These are phyloP conservation scores for Isabelozyma gotoi DNA, from an alignment of 805 yeast genomes.

Conservation along the genomic window DNA sequence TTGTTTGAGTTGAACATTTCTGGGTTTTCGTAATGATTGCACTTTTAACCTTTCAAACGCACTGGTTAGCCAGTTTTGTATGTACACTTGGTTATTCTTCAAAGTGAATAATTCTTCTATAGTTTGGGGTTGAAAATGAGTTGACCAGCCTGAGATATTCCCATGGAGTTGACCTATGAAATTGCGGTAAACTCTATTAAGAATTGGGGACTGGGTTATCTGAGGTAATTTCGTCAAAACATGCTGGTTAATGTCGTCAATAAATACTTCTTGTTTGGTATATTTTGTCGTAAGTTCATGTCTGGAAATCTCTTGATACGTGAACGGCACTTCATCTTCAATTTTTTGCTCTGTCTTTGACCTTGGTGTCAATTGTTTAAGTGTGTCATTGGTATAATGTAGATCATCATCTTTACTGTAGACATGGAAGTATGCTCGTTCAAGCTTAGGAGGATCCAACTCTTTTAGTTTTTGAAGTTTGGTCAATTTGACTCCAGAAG, in stretches of 20 bases:
- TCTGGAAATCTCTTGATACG: not conserved
- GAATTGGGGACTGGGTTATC: conserved; percentile 6
- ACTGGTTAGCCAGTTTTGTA: conserved; percentile 40
- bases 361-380: not conserved
- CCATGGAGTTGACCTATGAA: conserved; percentile 4
- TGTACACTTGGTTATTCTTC: conserved; percentile 13
- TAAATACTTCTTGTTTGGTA: not conserved
- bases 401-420: not conserved
- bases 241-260: not conserved
- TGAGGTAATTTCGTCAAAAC: conserved; percentile 8
- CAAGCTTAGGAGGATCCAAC: conserved; percentile 30
- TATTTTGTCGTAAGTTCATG: not conserved
- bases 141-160: not conserved
- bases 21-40: conserved; percentile 30
- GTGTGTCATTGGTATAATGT: not conserved
- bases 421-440: conserved; percentile 29
- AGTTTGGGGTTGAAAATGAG: conserved; percentile 35
- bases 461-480: conserved; percentile 30
- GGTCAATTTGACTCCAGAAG: conserved; percentile 26
- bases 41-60: conserved; percentile 34
- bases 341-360: not conserved
- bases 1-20: conserved; percentile 26
- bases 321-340: not conserved
- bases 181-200: conserved; percentile 7
- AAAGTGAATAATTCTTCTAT: conserved; percentile 36